phyloP scores from a whole-genome alignment of 2,329 filamentous ascomycete genomes.

The Emmonsiellopsis sp. region DNA sequence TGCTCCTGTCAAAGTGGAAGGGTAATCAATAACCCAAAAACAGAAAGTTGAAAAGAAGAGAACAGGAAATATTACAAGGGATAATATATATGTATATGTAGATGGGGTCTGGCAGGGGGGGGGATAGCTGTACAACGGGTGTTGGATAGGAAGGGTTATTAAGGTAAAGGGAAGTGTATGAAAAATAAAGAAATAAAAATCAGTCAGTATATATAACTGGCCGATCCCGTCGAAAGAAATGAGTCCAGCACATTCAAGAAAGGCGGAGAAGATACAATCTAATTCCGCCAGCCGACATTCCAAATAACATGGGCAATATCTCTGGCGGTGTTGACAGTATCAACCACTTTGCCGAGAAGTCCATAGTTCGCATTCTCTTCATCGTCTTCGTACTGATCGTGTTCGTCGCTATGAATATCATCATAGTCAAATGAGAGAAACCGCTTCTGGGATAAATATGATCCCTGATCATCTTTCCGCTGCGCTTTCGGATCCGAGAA shows the following conservation, averaged over 20 bases:
- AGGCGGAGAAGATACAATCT: background rate
- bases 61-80: too few species aligned
- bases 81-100: too few species aligned
- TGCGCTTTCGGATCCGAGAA: conserved; percentile 19
- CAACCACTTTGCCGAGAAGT: conserved; percentile 12
- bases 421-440: conserved; percentile 9
- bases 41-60: background rate
- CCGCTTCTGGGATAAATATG: conserved; percentile 7
- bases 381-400: background rate
- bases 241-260: too few species aligned
- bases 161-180: too few species aligned
- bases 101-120: too few species aligned
- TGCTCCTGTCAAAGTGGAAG: background rate
- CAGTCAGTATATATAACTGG: too few species aligned
- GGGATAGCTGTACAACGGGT: too few species aligned
- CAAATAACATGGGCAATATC: conserved; percentile 18
- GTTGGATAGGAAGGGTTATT: too few species aligned
- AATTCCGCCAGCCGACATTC: conserved; percentile 17
- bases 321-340: conserved; percentile 14
- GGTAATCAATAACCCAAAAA: background rate
- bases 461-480: background rate
- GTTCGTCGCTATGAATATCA: background rate
- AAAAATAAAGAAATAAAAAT: too few species aligned
- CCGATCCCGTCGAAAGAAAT: too few species aligned
- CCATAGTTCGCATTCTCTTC: conserved; percentile 2